Evolutionary conservation across 2,329 filamentous ascomycete species (phyloP).

Genomic region (Beauveria varroae): DNA sequence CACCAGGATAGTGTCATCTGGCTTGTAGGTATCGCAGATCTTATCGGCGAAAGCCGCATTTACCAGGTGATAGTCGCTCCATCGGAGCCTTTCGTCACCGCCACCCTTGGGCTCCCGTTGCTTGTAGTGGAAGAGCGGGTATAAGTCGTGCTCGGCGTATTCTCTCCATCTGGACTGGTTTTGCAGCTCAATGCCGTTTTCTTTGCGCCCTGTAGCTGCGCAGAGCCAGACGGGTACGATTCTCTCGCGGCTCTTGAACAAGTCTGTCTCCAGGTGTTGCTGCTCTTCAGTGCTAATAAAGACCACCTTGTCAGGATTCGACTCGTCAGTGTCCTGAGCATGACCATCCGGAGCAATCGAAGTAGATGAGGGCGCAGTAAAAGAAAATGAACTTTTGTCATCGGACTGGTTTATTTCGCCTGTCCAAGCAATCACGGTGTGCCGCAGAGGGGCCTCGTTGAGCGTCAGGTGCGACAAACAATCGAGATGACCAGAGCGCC

Average conservation of each 20-base stretch:
- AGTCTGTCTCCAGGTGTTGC: slow-evolving; percentile 61
- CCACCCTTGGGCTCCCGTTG: slow-evolving; percentile 85
- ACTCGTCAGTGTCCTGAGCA: slow-evolving; percentile 42
- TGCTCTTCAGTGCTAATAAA: slow-evolving; percentile 65
- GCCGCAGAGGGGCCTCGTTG: slow-evolving; percentile 75
- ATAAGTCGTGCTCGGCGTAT: slow-evolving; percentile 86
- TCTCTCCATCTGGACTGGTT: slow-evolving; percentile 82
- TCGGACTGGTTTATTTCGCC: slow-evolving; percentile 61
- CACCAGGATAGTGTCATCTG: slow-evolving; percentile 83
- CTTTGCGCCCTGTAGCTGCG: slow-evolving; percentile 60
- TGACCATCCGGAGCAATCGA: slow-evolving; percentile 40
- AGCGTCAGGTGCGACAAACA: slow-evolving; percentile 83
- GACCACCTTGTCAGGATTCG: slow-evolving; percentile 27
- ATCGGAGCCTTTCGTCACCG: slow-evolving; percentile 72
- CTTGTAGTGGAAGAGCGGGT: slow-evolving; percentile 93
- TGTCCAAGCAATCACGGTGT: slow-evolving; percentile 90
- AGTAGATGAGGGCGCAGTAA: slow-evolving; percentile 21
- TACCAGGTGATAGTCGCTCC: slow-evolving; percentile 87
- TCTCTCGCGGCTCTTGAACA: slow-evolving; percentile 63
- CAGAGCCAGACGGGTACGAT: slow-evolving; percentile 84
- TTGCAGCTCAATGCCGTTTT: slow-evolving; percentile 64
- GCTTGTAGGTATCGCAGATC: slow-evolving; percentile 82
- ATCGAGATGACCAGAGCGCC: slow-evolving; percentile 82
- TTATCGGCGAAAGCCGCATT: slow-evolving; percentile 87
- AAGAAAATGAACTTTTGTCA: neutral